These are phyloP conservation scores for Nicotiana knightiana DNA, from an alignment of 257 asterid species.

Conservation along the genomic window DNA sequence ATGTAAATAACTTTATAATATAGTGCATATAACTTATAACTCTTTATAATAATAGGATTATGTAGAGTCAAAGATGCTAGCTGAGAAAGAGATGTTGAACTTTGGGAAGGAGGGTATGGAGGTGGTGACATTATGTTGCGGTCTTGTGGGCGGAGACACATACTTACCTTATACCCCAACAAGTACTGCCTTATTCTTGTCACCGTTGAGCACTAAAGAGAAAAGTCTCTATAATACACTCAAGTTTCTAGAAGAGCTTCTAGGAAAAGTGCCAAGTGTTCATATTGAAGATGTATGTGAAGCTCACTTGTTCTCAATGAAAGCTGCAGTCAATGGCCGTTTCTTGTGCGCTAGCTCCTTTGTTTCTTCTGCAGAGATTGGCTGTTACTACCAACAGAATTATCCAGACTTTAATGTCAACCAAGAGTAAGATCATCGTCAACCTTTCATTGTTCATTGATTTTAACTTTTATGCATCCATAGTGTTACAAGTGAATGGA, in stretches of 20 bases:
- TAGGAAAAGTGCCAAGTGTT: constrained; percentile 41
- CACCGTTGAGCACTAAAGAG: constrained; percentile 22
- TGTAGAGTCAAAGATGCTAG: constrained; percentile 39
- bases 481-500: too few species aligned
- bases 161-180: constrained; percentile 16
- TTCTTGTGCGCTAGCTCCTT: constrained; percentile 40
- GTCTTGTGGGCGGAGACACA: constrained; percentile 56
- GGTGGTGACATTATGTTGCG: constrained; percentile 50
- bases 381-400: constrained; percentile 21
- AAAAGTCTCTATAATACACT: constrained; percentile 5
- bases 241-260: constrained; percentile 47
- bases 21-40: too few species aligned
- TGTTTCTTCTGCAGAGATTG: constrained; percentile 44
- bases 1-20: too few species aligned
- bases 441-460: neutral
- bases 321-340: constrained; percentile 37
- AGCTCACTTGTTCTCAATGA: constrained; percentile 49
- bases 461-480: neutral
- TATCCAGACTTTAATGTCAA: constrained; percentile 18
- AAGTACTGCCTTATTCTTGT: constrained; percentile 19
- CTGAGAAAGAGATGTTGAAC: constrained; percentile 47
- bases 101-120: constrained; percentile 34
- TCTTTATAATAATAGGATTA: constrained; percentile 28
- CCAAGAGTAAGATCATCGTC: constrained; percentile 18
- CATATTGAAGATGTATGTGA: constrained; percentile 46